A percentile compares a stretch with the other conserved stretches of the same genome.
Evolutionary conservation across 2,329 filamentous ascomycete genomes (phyloP).

Genomic region (Beauveria bassiana): DNA sequence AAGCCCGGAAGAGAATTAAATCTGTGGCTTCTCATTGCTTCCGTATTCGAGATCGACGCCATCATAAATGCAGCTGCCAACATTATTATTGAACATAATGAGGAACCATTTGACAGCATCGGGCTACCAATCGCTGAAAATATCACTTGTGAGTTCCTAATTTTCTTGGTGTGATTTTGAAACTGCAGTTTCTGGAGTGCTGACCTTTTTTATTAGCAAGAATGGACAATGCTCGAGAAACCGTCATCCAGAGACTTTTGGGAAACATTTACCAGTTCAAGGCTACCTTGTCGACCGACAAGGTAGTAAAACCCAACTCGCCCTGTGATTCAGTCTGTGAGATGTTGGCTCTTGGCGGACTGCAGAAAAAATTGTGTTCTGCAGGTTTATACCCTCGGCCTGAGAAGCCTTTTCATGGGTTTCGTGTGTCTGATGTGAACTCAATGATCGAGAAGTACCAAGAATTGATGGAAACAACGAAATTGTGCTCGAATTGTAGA

Average conservation of each 20-base stretch:
- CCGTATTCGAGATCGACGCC: neutral
- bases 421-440: neutral
- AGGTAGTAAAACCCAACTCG: neutral
- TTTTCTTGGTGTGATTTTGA: neutral
- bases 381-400: neutral
- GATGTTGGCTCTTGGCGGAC: neutral
- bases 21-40: neutral
- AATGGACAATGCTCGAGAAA: neutral
- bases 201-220: neutral
- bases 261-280: neutral
- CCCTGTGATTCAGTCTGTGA: neutral
- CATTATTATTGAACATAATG: neutral
- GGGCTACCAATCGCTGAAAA: neutral
- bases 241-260: neutral
- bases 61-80: neutral
- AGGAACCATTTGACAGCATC: neutral
- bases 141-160: neutral
- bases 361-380: neutral
- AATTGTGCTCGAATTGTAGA: no score
- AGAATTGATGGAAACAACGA: no score
- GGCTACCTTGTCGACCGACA: neutral
- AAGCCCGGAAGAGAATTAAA: neutral
- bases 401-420: neutral
- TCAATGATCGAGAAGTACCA: neutral
- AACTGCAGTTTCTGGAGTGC: neutral